Evolutionary conservation across 2,329 filamentous ascomycete genomes (phyloP).

Genomic region (Claviceps maximensis): DNA sequence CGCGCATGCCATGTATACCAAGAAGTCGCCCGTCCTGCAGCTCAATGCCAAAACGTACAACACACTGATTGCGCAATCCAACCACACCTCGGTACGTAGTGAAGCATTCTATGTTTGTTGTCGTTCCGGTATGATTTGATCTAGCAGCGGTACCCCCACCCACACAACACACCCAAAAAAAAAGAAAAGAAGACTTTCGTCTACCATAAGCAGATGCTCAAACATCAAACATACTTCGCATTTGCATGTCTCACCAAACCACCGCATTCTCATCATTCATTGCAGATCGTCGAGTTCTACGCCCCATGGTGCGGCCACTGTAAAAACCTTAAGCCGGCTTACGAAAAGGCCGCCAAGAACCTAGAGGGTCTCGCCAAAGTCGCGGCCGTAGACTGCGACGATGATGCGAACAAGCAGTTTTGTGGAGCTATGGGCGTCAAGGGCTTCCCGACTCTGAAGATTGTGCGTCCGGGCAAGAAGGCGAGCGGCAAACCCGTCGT

Average conservation of each 20-base stretch:
- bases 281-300: slow-evolving; percentile 68
- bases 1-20: slow-evolving; percentile 65
- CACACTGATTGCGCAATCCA: slow-evolving; percentile 71
- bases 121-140: too few species aligned
- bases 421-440: slow-evolving; percentile 78
- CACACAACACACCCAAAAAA: too few species aligned
- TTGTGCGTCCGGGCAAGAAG: slow-evolving; percentile 75
- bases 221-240: too few species aligned
- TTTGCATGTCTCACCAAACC: background rate
- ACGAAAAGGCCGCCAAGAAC: slow-evolving; percentile 83
- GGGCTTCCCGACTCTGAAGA: slow-evolving; percentile 94
- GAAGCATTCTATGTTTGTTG: background rate
- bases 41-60: slow-evolving; percentile 69
- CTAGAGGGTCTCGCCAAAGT: slow-evolving; percentile 90
- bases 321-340: slow-evolving; percentile 87
- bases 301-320: slow-evolving; percentile 98
- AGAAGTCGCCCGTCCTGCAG: slow-evolving; percentile 77
- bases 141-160: too few species aligned
- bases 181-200: too few species aligned
- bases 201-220: too few species aligned
- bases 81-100: slow-evolving; percentile 69
- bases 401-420: slow-evolving; percentile 78
- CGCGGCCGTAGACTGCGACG: slow-evolving; percentile 88
- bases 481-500: slow-evolving; percentile 59
- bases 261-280: background rate